phyloP scores from a whole-genome alignment of 2,329 filamentous ascomycete species.

The Trichophyton mentagrophytes region DNA sequence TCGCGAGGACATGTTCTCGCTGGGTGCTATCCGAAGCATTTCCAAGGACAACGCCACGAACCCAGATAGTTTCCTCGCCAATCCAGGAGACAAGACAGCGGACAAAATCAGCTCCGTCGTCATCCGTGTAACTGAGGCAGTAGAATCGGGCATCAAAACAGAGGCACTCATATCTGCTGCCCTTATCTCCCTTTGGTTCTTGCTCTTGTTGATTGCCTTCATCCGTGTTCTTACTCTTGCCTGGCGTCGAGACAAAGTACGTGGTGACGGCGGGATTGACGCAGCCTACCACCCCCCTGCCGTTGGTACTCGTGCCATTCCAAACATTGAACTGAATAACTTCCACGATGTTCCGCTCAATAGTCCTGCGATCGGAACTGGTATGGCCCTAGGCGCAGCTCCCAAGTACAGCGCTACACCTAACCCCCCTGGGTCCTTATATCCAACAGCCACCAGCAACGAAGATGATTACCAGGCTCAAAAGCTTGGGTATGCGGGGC shows the following conservation, averaged over 20 bases:
- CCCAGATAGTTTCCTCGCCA: slow-evolving; percentile 58
- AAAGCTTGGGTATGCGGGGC: slow-evolving; percentile 33
- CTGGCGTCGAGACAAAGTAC: slow-evolving; percentile 45
- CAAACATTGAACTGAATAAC: slow-evolving; percentile 16
- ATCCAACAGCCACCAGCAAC: neutral
- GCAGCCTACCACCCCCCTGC: slow-evolving; percentile 11
- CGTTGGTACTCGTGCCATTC: slow-evolving; percentile 6
- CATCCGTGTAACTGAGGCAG: slow-evolving; percentile 51
- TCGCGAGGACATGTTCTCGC: slow-evolving; percentile 67
- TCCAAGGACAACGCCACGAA: slow-evolving; percentile 42
- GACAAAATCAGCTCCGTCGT: slow-evolving; percentile 75
- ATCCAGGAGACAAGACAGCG: slow-evolving; percentile 57
- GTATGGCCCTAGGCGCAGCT: slow-evolving; percentile 9
- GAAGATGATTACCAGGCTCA: slow-evolving; percentile 25
- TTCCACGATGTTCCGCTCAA: slow-evolving; percentile 30
- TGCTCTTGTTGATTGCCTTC: slow-evolving; percentile 64
- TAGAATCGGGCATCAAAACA: slow-evolving; percentile 55
- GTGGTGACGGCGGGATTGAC: slow-evolving; percentile 46
- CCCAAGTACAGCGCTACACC: slow-evolving; percentile 17
- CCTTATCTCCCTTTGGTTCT: slow-evolving; percentile 62
- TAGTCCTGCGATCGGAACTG: slow-evolving; percentile 14
- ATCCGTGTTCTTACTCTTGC: slow-evolving; percentile 52
- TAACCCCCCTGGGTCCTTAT: slow-evolving; percentile 5
- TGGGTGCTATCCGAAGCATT: slow-evolving; percentile 53
- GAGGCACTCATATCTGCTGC: slow-evolving; percentile 69